Conservation (phyloP, 1,284 basidiomycete genomes). For the Rhodotorula sp. region DNA sequence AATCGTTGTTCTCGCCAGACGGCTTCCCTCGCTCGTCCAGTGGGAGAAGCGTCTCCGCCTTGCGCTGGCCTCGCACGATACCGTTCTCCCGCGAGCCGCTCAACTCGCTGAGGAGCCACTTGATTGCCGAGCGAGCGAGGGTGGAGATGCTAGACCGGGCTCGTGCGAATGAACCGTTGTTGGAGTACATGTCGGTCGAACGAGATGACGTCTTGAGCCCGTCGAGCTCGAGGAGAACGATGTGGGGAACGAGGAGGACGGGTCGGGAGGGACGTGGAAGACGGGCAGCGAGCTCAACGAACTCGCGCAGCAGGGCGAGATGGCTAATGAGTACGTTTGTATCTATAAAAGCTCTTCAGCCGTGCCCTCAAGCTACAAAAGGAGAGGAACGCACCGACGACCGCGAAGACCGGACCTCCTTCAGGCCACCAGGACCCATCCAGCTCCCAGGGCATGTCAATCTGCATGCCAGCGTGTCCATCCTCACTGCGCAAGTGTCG, state of each 20-base stretch:
- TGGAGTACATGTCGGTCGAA: neutral
- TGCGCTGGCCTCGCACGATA: conserved; percentile 26
- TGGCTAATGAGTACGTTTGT: conserved; percentile 37
- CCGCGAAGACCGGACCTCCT: conserved; percentile 8
- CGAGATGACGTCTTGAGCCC: conserved; percentile 27
- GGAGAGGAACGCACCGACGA: conserved; percentile 15
- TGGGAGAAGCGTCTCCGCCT: conserved; percentile 22
- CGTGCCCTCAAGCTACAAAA: no score
- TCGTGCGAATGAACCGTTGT: neutral
- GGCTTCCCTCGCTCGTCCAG: neutral
- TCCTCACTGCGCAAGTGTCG: conserved; percentile 3
- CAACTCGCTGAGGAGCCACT: conserved; percentile 25
- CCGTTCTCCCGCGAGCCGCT: neutral
- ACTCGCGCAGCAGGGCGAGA: conserved; percentile 21
- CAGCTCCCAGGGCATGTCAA: conserved; percentile 24
- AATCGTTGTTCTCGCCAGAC: conserved; percentile 29
- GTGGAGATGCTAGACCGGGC: conserved; percentile 18
- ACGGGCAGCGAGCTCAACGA: conserved; percentile 6
- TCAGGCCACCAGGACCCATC: neutral
- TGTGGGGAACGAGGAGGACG: conserved; percentile 29
- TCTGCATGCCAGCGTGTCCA: conserved; percentile 8
- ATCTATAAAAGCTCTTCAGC: conserved; percentile 13
- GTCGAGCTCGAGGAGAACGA: conserved; percentile 37
- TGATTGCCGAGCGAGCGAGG: conserved; percentile 30
- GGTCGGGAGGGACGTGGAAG: neutral